Conservation (phyloP, 805 yeast genomes). For the Yarrowia sp. region DNA sequence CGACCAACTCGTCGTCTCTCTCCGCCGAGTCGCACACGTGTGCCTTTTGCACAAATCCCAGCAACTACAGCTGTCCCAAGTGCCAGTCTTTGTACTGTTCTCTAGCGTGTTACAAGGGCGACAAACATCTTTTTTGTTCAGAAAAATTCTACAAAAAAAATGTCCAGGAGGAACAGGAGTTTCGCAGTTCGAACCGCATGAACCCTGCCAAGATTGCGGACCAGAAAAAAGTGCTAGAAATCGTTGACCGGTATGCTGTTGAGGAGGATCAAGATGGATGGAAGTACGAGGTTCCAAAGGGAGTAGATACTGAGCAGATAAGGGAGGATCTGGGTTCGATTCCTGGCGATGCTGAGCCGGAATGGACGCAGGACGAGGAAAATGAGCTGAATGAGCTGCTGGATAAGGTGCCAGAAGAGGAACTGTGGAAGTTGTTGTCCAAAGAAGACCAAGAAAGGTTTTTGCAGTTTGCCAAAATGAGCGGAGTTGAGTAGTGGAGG, state of each 20-base stretch:
- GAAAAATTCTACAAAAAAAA: constrained; percentile 41
- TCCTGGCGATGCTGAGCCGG: neutral
- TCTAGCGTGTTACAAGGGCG: constrained; percentile 42
- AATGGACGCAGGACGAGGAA: constrained; percentile 38
- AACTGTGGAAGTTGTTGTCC: constrained; percentile 42
- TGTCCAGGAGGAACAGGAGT: constrained; percentile 37
- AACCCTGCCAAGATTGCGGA: constrained; percentile 36
- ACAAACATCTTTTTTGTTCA: constrained; percentile 41
- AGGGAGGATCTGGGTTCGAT: neutral
- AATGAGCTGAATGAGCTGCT: constrained; percentile 40
- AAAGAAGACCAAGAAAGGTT: constrained; percentile 40
- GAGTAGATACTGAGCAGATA: constrained; percentile 4
- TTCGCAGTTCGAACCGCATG: neutral
- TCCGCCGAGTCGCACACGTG: constrained; percentile 11
- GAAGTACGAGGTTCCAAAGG: constrained; percentile 41
- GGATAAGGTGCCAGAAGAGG: constrained; percentile 40
- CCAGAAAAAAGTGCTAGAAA: constrained; percentile 38
- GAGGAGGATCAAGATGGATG: constrained; percentile 28
- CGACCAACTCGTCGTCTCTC: neutral
- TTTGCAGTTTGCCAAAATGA: constrained; percentile 11
- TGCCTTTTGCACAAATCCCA: constrained; percentile 27
- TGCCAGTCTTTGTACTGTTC: constrained; percentile 42
- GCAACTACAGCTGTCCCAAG: constrained; percentile 43
- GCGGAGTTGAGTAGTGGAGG: too few species aligned
- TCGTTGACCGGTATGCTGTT: constrained; percentile 37